A percentile compares a stretch with the other conserved stretches of the same genome.
Conservation (phyloP, 2,329 filamentous ascomycete genomes). For the Diaporthe citri region DNA sequence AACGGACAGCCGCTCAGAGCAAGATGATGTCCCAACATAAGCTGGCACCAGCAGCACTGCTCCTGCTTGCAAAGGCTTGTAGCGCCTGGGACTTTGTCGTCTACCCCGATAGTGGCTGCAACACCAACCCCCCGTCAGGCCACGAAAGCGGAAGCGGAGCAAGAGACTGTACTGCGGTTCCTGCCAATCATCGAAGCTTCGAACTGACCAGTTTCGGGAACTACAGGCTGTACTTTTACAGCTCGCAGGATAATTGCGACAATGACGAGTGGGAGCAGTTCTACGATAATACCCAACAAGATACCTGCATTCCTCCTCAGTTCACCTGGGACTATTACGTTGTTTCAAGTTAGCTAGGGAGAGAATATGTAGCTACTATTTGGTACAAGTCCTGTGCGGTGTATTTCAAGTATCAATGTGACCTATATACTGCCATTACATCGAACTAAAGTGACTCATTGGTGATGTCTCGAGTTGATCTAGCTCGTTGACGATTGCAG, state of each 20-base stretch:
- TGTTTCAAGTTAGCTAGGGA: no score
- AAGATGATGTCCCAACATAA: not conserved
- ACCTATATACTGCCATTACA: not conserved
- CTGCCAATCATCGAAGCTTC: not conserved
- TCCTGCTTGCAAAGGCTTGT: not conserved
- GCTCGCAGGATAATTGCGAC: no score
- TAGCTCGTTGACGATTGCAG: not conserved
- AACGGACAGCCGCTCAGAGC: not conserved
- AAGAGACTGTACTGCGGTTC: not conserved
- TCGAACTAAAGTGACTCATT: not conserved
- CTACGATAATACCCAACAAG: no score
- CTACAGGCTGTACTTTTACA: no score
- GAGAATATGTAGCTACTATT: no score
- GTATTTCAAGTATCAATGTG: no score
- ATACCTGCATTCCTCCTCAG: no score
- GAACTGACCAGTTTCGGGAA: not conserved
- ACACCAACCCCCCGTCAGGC: not conserved
- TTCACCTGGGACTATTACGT: no score
- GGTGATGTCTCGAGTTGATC: not conserved
- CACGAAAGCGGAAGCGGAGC: not conserved
- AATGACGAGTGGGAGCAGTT: no score
- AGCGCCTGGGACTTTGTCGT: not conserved
- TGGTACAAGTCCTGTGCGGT: no score
- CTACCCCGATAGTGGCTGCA: not conserved
- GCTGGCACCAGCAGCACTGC: not conserved